A percentile compares a stretch with the other conserved stretches of the same genome.
These are phyloP conservation scores for Lipomyces sp. DNA, from an alignment of 805 yeast genomes.

Conservation along the genomic window DNA sequence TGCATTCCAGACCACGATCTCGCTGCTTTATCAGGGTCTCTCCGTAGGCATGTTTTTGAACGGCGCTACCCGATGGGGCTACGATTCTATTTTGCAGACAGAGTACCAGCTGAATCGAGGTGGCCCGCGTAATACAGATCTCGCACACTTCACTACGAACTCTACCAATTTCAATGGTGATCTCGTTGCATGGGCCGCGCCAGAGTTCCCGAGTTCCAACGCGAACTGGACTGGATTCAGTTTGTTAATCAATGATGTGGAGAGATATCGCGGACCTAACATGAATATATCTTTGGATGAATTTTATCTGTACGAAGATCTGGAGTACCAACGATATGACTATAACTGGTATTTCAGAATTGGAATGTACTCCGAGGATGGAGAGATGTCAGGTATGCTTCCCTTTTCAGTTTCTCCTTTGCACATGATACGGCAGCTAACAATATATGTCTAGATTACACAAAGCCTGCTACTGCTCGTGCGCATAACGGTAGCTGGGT, in stretches of 20 bases:
- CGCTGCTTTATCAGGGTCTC: slow-evolving; percentile 74
- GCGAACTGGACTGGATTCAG: slow-evolving; percentile 50
- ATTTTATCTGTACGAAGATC: slow-evolving; percentile 17
- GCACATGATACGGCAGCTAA: background rate
- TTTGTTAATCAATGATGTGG: slow-evolving; percentile 73
- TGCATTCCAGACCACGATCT: slow-evolving; percentile 46
- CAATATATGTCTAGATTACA: slow-evolving; percentile 17
- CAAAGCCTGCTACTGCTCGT: slow-evolving; percentile 26
- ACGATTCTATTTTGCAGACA: slow-evolving; percentile 84
- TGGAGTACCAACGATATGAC: slow-evolving; percentile 23
- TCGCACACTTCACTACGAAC: slow-evolving; percentile 27
- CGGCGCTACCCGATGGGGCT: slow-evolving; percentile 91
- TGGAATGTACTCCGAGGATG: slow-evolving; percentile 29
- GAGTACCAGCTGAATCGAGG: slow-evolving; percentile 35
- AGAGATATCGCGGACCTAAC: slow-evolving; percentile 59
- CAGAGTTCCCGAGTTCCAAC: slow-evolving; percentile 8
- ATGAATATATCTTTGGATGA: slow-evolving; percentile 45
- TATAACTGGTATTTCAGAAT: slow-evolving; percentile 28
- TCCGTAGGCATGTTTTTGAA: slow-evolving; percentile 74
- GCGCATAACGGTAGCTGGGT: slow-evolving; percentile 30
- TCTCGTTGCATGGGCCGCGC: slow-evolving; percentile 27
- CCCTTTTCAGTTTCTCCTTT: background rate
- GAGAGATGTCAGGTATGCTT: slow-evolving; percentile 19
- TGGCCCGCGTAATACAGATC: slow-evolving; percentile 27
- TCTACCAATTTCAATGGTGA: slow-evolving; percentile 27